phyloP scores from a whole-genome alignment of 129 eudicot species.

The Artemisia argyi region DNA sequence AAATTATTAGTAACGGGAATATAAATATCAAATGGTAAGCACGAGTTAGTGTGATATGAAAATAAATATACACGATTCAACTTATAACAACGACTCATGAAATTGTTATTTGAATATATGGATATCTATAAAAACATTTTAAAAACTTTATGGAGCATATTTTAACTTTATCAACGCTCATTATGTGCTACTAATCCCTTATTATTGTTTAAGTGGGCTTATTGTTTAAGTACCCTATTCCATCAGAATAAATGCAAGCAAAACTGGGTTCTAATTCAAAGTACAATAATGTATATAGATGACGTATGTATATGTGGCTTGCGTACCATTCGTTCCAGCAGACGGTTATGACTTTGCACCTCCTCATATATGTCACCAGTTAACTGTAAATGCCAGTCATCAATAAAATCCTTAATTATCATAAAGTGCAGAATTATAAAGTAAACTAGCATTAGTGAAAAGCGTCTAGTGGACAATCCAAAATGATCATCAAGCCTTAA shows the following conservation, averaged over 20 bases:
- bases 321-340: constrained; percentile 78
- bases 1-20: no score
- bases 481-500: neutral
- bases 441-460: neutral
- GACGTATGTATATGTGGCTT: constrained; percentile 2
- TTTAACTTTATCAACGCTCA: no score
- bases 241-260: neutral
- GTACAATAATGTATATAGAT: neutral
- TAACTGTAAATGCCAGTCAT: constrained; percentile 47
- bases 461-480: neutral
- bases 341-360: constrained; percentile 82
- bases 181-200: no score
- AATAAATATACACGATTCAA: no score
- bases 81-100: no score
- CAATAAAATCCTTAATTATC: constrained; percentile 7
- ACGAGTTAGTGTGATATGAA: no score
- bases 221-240: no score
- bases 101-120: no score
- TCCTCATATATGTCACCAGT: constrained; percentile 93
- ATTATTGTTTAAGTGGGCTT: no score
- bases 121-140: no score
- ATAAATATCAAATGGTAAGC: no score
- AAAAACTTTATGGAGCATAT: no score
- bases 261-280: neutral
- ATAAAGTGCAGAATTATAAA: neutral